Conservation (phyloP, 495 filamentous ascomycete genomes). For the Peziza echinospora region DNA sequence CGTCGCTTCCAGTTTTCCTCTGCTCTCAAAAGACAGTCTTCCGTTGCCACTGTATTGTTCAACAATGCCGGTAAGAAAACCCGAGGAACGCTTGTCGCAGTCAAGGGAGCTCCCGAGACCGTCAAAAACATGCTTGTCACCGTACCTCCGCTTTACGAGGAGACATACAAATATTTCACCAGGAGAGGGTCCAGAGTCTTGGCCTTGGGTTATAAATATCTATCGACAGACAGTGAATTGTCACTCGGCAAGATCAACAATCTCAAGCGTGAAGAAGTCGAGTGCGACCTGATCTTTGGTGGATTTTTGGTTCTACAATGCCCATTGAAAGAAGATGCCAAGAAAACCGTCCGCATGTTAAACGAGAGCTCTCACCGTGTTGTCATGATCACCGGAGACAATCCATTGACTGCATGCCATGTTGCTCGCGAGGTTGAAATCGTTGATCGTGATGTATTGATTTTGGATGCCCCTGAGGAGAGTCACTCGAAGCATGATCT, state of each 20-base stretch:
- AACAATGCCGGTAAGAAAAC: slow-evolving; percentile 46
- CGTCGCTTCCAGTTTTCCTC: slow-evolving; percentile 97
- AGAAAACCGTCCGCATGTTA: slow-evolving; percentile 82
- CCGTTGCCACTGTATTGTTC: slow-evolving; percentile 62
- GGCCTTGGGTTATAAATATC: slow-evolving; percentile 79
- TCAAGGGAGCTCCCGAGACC: slow-evolving; percentile 94
- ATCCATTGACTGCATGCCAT: slow-evolving; percentile 87
- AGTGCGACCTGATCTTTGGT: slow-evolving; percentile 65
- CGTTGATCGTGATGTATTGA: slow-evolving; percentile 83
- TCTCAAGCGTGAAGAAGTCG: slow-evolving; percentile 75
- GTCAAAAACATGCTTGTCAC: slow-evolving; percentile 78
- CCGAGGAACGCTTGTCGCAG: slow-evolving; percentile 69
- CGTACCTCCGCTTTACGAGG: slow-evolving; percentile 74
- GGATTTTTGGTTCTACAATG: slow-evolving; percentile 92
- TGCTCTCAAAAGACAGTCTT: slow-evolving; percentile 83
- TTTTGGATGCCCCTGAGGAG: slow-evolving; percentile 85
- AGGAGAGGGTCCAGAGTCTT: slow-evolving; percentile 84
- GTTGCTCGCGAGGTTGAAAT: slow-evolving; percentile 94
- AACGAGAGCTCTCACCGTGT: slow-evolving; percentile 97
- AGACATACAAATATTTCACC: slow-evolving; percentile 96
- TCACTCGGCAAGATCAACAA: slow-evolving; percentile 73
- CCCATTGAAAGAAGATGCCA: slow-evolving; percentile 90
- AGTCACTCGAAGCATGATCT: slow-evolving; percentile 57
- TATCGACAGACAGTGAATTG: slow-evolving; percentile 58
- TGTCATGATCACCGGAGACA: slow-evolving; percentile 98